Conservation (phyloP, 257 asterid species). For the Eustoma russellianum region DNA sequence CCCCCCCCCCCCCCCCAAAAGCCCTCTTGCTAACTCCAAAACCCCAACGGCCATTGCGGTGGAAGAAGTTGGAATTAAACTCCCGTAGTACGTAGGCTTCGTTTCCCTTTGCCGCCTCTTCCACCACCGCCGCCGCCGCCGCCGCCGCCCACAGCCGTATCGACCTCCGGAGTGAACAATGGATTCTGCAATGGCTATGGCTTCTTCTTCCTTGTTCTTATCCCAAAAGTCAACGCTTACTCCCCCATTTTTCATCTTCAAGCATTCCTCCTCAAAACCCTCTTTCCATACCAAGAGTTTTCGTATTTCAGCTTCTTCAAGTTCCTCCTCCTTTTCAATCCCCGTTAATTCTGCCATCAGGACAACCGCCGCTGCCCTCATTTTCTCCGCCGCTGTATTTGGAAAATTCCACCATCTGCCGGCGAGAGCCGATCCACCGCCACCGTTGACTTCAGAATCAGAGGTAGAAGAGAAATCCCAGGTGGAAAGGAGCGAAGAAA, state of each 20-base stretch:
- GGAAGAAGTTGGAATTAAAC: no score
- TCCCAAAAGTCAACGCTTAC: not conserved
- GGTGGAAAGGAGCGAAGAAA: conserved; percentile 11
- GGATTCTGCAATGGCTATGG: conserved; percentile 1
- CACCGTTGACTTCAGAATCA: conserved; percentile 20
- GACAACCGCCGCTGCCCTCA: conserved; percentile 36
- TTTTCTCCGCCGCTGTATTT: conserved; percentile 49
- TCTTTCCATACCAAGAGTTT: conserved; percentile 1
- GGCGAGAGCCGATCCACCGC: conserved; percentile 22
- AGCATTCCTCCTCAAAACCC: not conserved
- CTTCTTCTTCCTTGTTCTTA: conserved; percentile 4
- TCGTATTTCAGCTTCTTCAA: conserved; percentile 21
- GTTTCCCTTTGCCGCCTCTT: no score
- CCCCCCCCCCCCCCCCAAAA: no score
- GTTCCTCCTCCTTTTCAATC: conserved; percentile 5
- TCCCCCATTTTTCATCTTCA: not conserved
- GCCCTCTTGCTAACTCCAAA: no score
- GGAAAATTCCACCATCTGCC: conserved; percentile 27
- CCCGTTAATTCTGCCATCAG: conserved; percentile 31
- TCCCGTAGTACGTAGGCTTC: no score
- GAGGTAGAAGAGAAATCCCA: conserved; percentile 2
- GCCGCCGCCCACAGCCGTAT: no score
- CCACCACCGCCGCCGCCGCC: no score
- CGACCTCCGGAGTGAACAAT: not conserved
- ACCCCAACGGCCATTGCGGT: no score